A percentile compares a stretch with the other conserved stretches of the same genome.
phyloP scores from a whole-genome alignment of 1,284 basidiomycete species.

The Rhodofomes roseus region DNA sequence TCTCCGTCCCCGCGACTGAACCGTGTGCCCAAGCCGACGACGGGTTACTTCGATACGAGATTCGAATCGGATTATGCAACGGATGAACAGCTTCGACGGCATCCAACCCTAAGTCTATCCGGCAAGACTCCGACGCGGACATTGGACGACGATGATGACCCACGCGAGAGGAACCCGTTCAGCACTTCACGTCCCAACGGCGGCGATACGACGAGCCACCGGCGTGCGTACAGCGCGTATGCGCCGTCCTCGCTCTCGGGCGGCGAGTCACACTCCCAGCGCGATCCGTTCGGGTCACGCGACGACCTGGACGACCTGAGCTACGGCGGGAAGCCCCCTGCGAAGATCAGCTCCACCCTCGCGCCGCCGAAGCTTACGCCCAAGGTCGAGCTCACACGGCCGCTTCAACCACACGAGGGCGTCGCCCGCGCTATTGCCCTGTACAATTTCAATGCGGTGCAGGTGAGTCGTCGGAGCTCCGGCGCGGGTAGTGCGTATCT shows the following conservation, averaged over 20 bases:
- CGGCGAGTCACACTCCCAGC: conserved; percentile 8
- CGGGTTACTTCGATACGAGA: conserved; percentile 37
- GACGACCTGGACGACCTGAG: conserved; percentile 23
- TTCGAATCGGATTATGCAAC: conserved; percentile 33
- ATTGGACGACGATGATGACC: not conserved
- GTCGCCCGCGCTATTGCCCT: conserved; percentile 76
- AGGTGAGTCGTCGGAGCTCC: conserved; percentile 38
- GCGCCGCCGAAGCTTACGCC: conserved; percentile 32
- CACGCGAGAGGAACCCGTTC: conserved; percentile 13
- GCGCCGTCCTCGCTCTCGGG: conserved; percentile 14
- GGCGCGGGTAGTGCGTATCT: not conserved
- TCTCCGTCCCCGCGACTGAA: conserved; percentile 16
- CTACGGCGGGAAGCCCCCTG: conserved; percentile 12
- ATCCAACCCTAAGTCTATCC: conserved; percentile 17
- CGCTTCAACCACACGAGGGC: conserved; percentile 51
- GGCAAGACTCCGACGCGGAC: not conserved
- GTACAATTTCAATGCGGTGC: conserved; percentile 72
- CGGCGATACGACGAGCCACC: conserved; percentile 26
- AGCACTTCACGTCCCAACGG: conserved; percentile 16
- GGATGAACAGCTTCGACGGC: conserved; percentile 23
- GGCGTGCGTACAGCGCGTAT: conserved; percentile 37
- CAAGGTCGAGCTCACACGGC: conserved; percentile 46
- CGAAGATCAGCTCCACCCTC: conserved; percentile 12
- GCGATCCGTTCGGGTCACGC: conserved; percentile 26
- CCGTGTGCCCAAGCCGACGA: conserved; percentile 21